Conservation (phyloP, 2,329 filamentous ascomycete genomes). For the Claviceps sp. region DNA sequence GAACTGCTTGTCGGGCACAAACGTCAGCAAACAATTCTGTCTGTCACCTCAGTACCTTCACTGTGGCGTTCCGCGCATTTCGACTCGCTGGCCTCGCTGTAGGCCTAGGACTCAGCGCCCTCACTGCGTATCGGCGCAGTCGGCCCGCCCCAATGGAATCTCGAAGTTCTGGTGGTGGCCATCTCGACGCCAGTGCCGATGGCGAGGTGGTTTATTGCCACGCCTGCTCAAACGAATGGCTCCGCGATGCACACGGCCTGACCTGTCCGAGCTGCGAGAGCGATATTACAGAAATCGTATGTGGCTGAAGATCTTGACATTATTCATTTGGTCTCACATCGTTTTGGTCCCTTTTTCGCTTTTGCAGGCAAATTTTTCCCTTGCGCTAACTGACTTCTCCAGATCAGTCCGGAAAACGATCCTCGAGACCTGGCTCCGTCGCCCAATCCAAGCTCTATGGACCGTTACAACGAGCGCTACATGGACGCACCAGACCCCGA, state of each 20-base stretch:
- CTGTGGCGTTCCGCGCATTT: conserved; percentile 42
- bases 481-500: conserved; percentile 42
- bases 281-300: conserved; percentile 77
- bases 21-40: background rate
- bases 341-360: too few relatives aligned
- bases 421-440: conserved; percentile 34
- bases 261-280: conserved; percentile 64
- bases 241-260: conserved; percentile 52
- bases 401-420: conserved; percentile 46
- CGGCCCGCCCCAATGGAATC: conserved; percentile 28
- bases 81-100: conserved; percentile 41
- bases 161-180: conserved; percentile 14
- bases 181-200: conserved; percentile 35
- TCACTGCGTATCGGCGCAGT: conserved; percentile 38
- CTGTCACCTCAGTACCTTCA: conserved; percentile 14
- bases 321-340: too few relatives aligned
- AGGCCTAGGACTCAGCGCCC: conserved; percentile 44
- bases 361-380: too few relatives aligned
- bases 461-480: conserved; percentile 13
- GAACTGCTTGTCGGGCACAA: background rate
- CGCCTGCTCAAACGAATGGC: conserved; percentile 69
- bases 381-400: conserved; percentile 7
- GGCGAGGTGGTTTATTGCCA: conserved; percentile 80
- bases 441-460: conserved; percentile 18
- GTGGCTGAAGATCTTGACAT: conserved; percentile 17